phyloP scores from a whole-genome alignment of 2,329 filamentous ascomycete species.

The Penicillium vulpinum region DNA sequence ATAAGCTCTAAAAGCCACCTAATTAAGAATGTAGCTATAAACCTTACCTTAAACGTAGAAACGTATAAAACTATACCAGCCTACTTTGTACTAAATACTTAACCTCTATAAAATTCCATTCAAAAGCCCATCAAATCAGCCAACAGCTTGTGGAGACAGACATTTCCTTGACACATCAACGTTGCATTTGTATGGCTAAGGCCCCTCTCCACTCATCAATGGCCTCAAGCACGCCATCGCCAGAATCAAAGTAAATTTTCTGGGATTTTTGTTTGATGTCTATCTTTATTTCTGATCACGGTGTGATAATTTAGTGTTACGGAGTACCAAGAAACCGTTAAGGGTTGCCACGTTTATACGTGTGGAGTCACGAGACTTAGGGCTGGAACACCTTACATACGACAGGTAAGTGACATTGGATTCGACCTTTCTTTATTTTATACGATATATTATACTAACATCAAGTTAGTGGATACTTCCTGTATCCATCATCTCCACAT shows the following conservation, averaged over 20 bases:
- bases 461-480: background rate
- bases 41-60: no score
- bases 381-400: conserved; percentile 1
- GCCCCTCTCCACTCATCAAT: conserved; percentile 19
- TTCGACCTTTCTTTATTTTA: background rate
- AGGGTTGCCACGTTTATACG: conserved; percentile 19
- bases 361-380: conserved; percentile 23
- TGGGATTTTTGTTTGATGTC: no score
- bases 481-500: background rate
- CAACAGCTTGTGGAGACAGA: background rate
- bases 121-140: no score
- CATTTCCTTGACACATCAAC: background rate
- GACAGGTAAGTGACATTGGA: conserved; percentile 8
- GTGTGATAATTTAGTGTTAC: no score
- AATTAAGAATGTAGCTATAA: background rate
- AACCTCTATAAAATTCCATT: no score
- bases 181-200: background rate
- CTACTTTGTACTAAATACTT: no score
- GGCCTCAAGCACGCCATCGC: conserved; percentile 31
- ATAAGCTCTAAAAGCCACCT: background rate
- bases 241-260: no score
- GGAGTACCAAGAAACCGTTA: no score
- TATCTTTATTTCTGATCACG: background rate
- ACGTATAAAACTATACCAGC: background rate
- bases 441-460: background rate